phyloP scores from a whole-genome alignment of 140 eudicot species.

The Erigeron philadelphicus region DNA sequence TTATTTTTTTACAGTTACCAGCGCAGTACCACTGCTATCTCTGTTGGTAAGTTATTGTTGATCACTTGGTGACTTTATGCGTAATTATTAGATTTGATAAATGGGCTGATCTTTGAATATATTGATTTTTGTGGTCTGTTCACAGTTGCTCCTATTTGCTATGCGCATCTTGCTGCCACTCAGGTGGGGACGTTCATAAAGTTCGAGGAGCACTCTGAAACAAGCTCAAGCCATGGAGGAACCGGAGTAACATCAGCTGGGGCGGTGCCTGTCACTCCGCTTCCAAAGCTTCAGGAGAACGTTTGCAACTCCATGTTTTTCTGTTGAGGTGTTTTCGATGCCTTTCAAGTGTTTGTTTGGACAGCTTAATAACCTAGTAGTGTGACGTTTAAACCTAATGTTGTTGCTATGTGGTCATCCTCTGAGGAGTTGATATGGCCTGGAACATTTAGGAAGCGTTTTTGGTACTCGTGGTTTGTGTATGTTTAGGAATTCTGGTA shows the following conservation, averaged over 20 bases:
- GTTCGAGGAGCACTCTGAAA: constrained; percentile 39
- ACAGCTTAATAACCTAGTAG: background rate
- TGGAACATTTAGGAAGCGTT: background rate
- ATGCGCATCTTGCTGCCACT: constrained; percentile 57
- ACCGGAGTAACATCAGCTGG: constrained; percentile 25
- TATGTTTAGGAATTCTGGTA: constrained; percentile 13
- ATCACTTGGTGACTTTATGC: background rate
- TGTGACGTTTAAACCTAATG: background rate
- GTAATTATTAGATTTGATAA: background rate
- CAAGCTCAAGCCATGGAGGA: constrained; percentile 46
- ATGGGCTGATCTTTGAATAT: background rate
- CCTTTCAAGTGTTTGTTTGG: background rate
- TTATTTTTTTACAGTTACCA: constrained; percentile 45
- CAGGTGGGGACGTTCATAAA: constrained; percentile 53
- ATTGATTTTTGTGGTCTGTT: background rate
- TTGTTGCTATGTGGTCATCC: background rate
- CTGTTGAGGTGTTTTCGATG: constrained; percentile 14
- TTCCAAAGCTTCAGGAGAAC: constrained; percentile 45
- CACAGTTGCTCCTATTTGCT: constrained; percentile 63
- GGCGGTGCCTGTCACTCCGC: constrained; percentile 38
- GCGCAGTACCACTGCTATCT: constrained; percentile 69
- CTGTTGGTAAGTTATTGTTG: constrained; percentile 43
- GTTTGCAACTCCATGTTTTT: constrained; percentile 58
- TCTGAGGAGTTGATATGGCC: constrained; percentile 14
- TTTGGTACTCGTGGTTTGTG: background rate